These are phyloP conservation scores for Podospora pseudocomata DNA, from an alignment of 495 filamentous ascomycete species.

Conservation along the genomic window DNA sequence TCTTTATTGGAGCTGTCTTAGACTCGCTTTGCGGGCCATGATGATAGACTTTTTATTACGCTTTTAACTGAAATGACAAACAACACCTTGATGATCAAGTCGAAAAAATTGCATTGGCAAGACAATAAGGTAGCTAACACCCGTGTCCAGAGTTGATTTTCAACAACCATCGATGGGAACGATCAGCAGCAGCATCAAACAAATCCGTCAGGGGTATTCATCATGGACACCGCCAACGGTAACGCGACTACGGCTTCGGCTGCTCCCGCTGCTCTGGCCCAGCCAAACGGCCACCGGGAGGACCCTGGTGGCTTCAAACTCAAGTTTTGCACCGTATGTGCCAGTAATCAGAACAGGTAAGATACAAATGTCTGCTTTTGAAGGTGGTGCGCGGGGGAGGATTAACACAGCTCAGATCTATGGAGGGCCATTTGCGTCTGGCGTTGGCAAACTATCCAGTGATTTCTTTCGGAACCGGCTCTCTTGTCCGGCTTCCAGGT, in stretches of 20 bases:
- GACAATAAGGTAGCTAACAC: not conserved
- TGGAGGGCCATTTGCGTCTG: conserved; percentile 94
- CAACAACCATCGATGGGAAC: not conserved
- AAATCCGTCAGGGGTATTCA: not conserved
- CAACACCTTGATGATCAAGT: not conserved
- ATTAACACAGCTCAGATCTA: conserved; percentile 56
- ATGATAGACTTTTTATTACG: conserved; percentile 52
- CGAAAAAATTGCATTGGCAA: not conserved
- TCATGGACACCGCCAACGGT: conserved; percentile 39
- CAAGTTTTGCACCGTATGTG: conserved; percentile 97
- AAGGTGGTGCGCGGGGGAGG: conserved; percentile 10
- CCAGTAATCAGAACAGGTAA: conserved; percentile 92
- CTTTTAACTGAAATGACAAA: conserved; percentile 47
- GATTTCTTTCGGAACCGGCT: conserved; percentile 96
- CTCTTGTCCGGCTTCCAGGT: conserved; percentile 88
- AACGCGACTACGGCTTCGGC: conserved; percentile 15
- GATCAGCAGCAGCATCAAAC: not conserved
- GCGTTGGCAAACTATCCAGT: conserved; percentile 84
- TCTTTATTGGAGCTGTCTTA: conserved; percentile 98
- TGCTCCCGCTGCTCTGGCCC: conserved; percentile 24
- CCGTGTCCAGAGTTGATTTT: not conserved
- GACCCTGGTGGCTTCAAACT: conserved; percentile 64
- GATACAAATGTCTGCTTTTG: conserved; percentile 11
- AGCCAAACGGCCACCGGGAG: conserved; percentile 38
- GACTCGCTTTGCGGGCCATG: conserved; percentile 40